Conservation (phyloP, 2,329 filamentous ascomycete species). For the Scedosporium boydii region DNA sequence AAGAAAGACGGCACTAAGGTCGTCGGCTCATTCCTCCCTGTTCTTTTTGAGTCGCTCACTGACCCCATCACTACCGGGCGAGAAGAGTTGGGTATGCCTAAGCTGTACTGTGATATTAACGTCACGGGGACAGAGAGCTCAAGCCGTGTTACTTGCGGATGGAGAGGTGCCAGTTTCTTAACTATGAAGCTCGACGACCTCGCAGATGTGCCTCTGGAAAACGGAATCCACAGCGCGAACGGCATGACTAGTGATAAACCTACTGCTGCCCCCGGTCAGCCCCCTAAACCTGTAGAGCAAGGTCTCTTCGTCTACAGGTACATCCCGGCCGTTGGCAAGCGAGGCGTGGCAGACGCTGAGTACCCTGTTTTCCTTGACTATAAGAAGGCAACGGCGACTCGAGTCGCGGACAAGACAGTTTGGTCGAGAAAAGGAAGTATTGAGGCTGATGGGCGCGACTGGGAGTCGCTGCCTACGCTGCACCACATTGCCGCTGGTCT, state of each 20-base stretch:
- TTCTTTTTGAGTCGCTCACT: constrained; percentile 47
- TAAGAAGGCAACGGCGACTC: constrained; percentile 17
- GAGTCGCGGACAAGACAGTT: constrained; percentile 15
- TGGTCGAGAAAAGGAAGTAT: constrained; percentile 27
- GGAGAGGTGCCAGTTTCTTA: constrained; percentile 31
- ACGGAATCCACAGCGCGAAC: not conserved
- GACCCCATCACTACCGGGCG: constrained; percentile 52
- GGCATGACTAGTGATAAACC: too few relatives aligned
- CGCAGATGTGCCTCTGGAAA: not conserved
- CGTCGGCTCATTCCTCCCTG: constrained; percentile 42
- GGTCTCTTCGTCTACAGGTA: constrained; percentile 48
- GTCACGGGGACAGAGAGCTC: constrained; percentile 20
- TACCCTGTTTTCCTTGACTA: constrained; percentile 34
- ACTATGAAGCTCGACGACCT: constrained; percentile 21
- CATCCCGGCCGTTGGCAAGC: constrained; percentile 42
- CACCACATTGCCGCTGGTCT: constrained; percentile 46
- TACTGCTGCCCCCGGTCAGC: not conserved
- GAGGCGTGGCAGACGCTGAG: constrained; percentile 41
- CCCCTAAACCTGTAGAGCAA: constrained; percentile 21
- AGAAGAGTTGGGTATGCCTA: constrained; percentile 54
- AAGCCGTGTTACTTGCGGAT: constrained; percentile 28
- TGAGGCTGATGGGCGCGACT: constrained; percentile 37
- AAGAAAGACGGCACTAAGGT: constrained; percentile 37
- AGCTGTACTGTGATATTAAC: constrained; percentile 43
- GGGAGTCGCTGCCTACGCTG: constrained; percentile 48